Conservation (phyloP, 768 basidiomycete genomes). For the Hydnum rufescens region DNA sequence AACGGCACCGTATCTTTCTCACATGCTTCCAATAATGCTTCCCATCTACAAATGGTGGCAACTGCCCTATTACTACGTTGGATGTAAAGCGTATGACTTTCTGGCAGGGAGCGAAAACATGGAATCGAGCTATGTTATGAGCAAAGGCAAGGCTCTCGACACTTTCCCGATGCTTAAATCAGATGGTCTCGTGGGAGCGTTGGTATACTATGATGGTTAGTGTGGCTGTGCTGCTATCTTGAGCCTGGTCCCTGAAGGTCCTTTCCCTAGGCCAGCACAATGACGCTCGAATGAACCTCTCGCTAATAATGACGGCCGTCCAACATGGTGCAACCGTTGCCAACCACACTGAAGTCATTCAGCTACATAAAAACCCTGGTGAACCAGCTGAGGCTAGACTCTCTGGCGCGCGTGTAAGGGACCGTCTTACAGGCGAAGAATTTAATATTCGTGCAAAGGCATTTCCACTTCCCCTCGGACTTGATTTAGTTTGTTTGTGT, state of each 20-base stretch:
- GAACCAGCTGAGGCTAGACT: slow-evolving; percentile 35
- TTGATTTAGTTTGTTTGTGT: neutral
- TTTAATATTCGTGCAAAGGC: slow-evolving; percentile 72
- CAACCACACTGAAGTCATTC: slow-evolving; percentile 78
- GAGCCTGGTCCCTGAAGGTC: neutral
- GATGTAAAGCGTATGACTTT: slow-evolving; percentile 91
- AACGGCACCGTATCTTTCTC: slow-evolving; percentile 82
- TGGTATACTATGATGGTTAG: slow-evolving; percentile 94
- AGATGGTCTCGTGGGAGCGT: slow-evolving; percentile 78
- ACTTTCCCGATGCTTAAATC: slow-evolving; percentile 92
- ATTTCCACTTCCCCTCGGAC: slow-evolving; percentile 2
- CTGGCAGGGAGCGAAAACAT: slow-evolving; percentile 93
- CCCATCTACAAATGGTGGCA: slow-evolving; percentile 99
- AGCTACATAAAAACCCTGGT: slow-evolving; percentile 43
- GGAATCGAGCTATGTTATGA: slow-evolving; percentile 90
- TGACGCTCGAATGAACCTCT: slow-evolving; percentile 95
- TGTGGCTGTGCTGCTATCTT: neutral
- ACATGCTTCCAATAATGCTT: slow-evolving; percentile 92
- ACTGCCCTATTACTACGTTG: slow-evolving; percentile 86
- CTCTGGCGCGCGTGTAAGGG: slow-evolving; percentile 54
- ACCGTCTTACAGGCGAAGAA: slow-evolving; percentile 64
- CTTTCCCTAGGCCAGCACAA: slow-evolving; percentile 74
- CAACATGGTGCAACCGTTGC: slow-evolving; percentile 72
- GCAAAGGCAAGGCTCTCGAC: slow-evolving; percentile 79
- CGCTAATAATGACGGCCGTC: slow-evolving; percentile 84